phyloP scores from a whole-genome alignment of 805 yeast genomes.

The Yarrowia sp. region DNA sequence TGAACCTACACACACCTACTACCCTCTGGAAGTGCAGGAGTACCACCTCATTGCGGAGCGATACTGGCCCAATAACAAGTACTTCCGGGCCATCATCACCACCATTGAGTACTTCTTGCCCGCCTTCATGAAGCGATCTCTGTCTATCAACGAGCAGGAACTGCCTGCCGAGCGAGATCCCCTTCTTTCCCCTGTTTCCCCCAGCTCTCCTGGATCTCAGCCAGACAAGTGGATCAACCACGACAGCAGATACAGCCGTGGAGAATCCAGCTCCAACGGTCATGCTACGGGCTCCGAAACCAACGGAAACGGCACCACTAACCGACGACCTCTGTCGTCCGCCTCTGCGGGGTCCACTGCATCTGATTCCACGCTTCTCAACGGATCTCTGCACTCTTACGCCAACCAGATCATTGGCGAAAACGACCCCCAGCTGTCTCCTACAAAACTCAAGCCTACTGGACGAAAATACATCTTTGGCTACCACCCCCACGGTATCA shows the following conservation, averaged over 20 bases:
- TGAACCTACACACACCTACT: slow-evolving; percentile 62
- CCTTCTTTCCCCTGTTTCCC: slow-evolving; percentile 34
- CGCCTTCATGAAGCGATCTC: slow-evolving; percentile 22
- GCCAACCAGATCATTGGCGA: slow-evolving; percentile 36
- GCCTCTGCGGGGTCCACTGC: slow-evolving; percentile 26
- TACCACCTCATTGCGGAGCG: slow-evolving; percentile 29
- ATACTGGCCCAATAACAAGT: slow-evolving; percentile 30
- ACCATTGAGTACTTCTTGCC: slow-evolving; percentile 33
- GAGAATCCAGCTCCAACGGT: slow-evolving; percentile 28
- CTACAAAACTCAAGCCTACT: slow-evolving; percentile 42
- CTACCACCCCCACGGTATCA: slow-evolving; percentile 96
- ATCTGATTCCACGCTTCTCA: slow-evolving; percentile 32
- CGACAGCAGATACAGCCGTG: slow-evolving; percentile 36
- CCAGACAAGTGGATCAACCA: slow-evolving; percentile 38
- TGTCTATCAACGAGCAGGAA: slow-evolving; percentile 27
- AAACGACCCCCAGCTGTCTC: slow-evolving; percentile 56
- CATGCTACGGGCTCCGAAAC: slow-evolving; percentile 3
- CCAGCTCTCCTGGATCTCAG: slow-evolving; percentile 34
- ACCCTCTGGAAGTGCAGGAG: slow-evolving; percentile 31
- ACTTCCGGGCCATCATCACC: slow-evolving; percentile 8
- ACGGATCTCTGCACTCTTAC: slow-evolving; percentile 28
- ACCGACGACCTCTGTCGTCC: slow-evolving; percentile 30
- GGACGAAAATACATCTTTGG: slow-evolving; percentile 77
- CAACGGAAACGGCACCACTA: slow-evolving; percentile 22
- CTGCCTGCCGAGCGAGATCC: slow-evolving; percentile 30